Percentiles rank a stretch among this genome's conserved stretches.
These are phyloP conservation scores for Pterocarpus macrocarpus DNA, from an alignment of 306 rosid species.

Conservation along the genomic window DNA sequence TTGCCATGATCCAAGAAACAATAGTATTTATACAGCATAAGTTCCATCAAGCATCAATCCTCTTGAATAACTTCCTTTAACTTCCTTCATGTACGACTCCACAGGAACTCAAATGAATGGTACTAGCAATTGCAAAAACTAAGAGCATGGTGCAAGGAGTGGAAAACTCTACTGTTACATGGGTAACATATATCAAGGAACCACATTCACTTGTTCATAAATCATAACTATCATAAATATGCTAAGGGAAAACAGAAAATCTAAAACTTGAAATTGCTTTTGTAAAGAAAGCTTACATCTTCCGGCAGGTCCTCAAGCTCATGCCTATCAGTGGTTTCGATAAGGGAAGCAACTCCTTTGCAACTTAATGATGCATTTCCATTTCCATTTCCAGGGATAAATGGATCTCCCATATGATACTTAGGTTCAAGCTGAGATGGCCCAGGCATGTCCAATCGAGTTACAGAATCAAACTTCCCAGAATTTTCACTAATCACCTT, in stretches of 20 bases:
- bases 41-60: constrained; percentile 9
- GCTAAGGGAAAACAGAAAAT: background rate
- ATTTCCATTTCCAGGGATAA: constrained; percentile 44
- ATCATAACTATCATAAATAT: constrained; percentile 14
- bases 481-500: constrained; percentile 60
- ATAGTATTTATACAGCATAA: constrained; percentile 7
- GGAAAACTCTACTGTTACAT: background rate
- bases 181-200: constrained; percentile 1
- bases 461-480: constrained; percentile 50
- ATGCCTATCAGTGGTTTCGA: constrained; percentile 42
- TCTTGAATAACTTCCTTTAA: constrained; percentile 13
- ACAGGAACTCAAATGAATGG: background rate
- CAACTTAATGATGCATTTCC: constrained; percentile 45
- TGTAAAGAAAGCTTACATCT: constrained; percentile 57
- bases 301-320: constrained; percentile 36
- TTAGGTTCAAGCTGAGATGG: constrained; percentile 53
- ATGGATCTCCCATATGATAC: constrained; percentile 46
- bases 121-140: constrained; percentile 16
- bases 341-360: constrained; percentile 46
- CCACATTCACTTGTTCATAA: constrained; percentile 21
- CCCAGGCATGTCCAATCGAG: constrained; percentile 45
- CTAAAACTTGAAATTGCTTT: constrained; percentile 6
- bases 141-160: constrained; percentile 26
- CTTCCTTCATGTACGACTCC: constrained; percentile 6
- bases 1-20: background rate